phyloP scores from a whole-genome alignment of 495 filamentous ascomycete species.

The Penicillium manginii region DNA sequence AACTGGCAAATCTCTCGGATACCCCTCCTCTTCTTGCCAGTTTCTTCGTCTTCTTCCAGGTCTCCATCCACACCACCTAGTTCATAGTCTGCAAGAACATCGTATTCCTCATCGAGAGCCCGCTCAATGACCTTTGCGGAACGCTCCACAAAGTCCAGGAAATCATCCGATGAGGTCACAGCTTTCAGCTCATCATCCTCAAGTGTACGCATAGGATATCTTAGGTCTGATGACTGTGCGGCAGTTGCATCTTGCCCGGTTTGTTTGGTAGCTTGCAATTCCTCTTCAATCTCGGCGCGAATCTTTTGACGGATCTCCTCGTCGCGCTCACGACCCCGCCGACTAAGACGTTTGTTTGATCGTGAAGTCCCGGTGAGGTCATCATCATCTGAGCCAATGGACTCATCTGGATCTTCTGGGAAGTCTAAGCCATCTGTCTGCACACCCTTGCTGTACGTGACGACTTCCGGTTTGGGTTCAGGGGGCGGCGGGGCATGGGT shows the following conservation, averaged over 20 bases:
- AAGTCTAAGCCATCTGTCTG: slow-evolving; percentile 66
- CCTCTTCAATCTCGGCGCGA: slow-evolving; percentile 88
- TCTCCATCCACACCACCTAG: slow-evolving; percentile 68
- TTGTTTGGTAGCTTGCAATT: slow-evolving; percentile 71
- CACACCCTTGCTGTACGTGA: slow-evolving; percentile 94
- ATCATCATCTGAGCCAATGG: slow-evolving; percentile 70
- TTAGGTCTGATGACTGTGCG: slow-evolving; percentile 47
- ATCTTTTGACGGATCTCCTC: slow-evolving; percentile 87
- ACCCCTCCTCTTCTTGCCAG: slow-evolving; percentile 74
- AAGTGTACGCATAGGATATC: slow-evolving; percentile 81
- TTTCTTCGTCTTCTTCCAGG: slow-evolving; percentile 84
- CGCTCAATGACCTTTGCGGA: slow-evolving; percentile 97
- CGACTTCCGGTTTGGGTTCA: slow-evolving; percentile 74
- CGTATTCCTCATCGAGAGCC: slow-evolving; percentile 90
- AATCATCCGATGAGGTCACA: slow-evolving; percentile 89
- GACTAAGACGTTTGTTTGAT: slow-evolving; percentile 67
- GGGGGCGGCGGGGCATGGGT: slow-evolving; percentile 59
- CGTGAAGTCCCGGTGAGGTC: slow-evolving; percentile 52
- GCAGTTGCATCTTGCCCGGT: slow-evolving; percentile 55
- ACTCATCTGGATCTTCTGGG: slow-evolving; percentile 52
- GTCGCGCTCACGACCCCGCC: slow-evolving; percentile 76
- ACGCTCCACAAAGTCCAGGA: slow-evolving; percentile 91
- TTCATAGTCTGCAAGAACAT: slow-evolving; percentile 93
- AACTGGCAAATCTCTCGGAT: slow-evolving; percentile 91
- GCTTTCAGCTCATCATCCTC: slow-evolving; percentile 87